These are phyloP conservation scores for Phytophthora niederhauseri DNA, from an alignment of 352 stramenopile genomes.

Conservation along the genomic window DNA sequence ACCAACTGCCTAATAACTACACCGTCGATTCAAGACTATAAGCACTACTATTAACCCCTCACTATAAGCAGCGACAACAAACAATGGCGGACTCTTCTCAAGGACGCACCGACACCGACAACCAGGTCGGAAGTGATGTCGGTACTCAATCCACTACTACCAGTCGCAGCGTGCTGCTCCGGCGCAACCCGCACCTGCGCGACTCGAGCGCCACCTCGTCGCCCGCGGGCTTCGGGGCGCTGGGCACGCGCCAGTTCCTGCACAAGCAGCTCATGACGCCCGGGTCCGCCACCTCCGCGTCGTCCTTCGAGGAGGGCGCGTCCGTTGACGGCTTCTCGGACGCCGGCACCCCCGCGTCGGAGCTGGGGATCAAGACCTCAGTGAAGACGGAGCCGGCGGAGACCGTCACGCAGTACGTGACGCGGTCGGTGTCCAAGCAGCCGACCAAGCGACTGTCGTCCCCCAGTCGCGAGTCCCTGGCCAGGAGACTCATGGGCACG, in stretches of 20 bases:
- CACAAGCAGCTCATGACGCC: slow-evolving; percentile 42
- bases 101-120: slow-evolving; percentile 12
- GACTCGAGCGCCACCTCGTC: slow-evolving; percentile 9
- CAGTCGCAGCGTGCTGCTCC: slow-evolving; percentile 26
- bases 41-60: slow-evolving; percentile 1
- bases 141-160: not conserved
- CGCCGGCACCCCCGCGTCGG: slow-evolving; percentile 26
- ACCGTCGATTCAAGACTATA: not conserved
- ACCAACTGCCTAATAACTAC: not conserved
- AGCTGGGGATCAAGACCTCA: not conserved
- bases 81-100: slow-evolving; percentile 26
- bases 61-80: slow-evolving; percentile 8
- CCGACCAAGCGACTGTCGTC: slow-evolving; percentile 42
- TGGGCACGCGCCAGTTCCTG: slow-evolving; percentile 35
- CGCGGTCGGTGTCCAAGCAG: slow-evolving; percentile 23
- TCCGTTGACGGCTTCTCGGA: slow-evolving; percentile 39
- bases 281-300: slow-evolving; percentile 40
- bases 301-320: slow-evolving; percentile 41
- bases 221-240: slow-evolving; percentile 23
- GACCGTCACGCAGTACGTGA: slow-evolving; percentile 6
- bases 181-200: slow-evolving; percentile 37
- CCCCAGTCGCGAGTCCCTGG: slow-evolving; percentile 37
- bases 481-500: slow-evolving; percentile 22
- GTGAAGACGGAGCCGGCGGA: slow-evolving; percentile 2
- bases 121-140: not conserved